These are phyloP conservation scores for Leucosporidium creatinivorum DNA, from an alignment of 768 basidiomycete species.

Conservation along the genomic window DNA sequence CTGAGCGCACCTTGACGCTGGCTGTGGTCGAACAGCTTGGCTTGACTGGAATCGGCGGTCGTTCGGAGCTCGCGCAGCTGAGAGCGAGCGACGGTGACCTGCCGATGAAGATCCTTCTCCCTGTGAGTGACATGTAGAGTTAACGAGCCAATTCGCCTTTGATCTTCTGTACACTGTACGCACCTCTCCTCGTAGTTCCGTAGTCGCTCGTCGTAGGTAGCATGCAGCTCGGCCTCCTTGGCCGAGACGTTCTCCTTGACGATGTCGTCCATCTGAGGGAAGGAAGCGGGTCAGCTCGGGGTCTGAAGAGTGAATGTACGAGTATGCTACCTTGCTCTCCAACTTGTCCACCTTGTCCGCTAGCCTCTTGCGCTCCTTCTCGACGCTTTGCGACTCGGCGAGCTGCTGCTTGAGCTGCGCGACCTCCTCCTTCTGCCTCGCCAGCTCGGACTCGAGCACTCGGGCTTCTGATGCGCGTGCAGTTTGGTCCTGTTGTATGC, in stretches of 20 bases:
- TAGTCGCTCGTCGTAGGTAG: constrained; percentile 91
- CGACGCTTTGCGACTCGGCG: constrained; percentile 25
- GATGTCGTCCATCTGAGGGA: constrained; percentile 72
- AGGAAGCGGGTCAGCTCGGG: neutral
- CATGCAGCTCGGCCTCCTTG: constrained; percentile 94
- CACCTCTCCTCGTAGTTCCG: constrained; percentile 94
- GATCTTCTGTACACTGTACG: constrained; percentile 32
- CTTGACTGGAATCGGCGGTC: constrained; percentile 87
- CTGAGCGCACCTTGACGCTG: constrained; percentile 67
- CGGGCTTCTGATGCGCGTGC: constrained; percentile 77
- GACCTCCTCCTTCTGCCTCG: constrained; percentile 71
- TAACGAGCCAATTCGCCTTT: neutral
- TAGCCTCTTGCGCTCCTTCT: constrained; percentile 36
- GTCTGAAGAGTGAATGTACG: neutral
- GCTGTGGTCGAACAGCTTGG: constrained; percentile 81
- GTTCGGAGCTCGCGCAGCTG: constrained; percentile 84
- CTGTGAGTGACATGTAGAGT: constrained; percentile 44
- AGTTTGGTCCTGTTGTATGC: constrained; percentile 67
- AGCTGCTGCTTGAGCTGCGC: constrained; percentile 65
- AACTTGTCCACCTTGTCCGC: constrained; percentile 35
- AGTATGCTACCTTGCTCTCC: constrained; percentile 28
- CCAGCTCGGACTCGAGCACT: constrained; percentile 66
- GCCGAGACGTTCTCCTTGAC: constrained; percentile 79
- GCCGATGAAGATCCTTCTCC: constrained; percentile 88
- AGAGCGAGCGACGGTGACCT: constrained; percentile 73